phyloP scores from a whole-genome alignment of 352 stramenopile species.

The Aphanomyces stellatus region DNA sequence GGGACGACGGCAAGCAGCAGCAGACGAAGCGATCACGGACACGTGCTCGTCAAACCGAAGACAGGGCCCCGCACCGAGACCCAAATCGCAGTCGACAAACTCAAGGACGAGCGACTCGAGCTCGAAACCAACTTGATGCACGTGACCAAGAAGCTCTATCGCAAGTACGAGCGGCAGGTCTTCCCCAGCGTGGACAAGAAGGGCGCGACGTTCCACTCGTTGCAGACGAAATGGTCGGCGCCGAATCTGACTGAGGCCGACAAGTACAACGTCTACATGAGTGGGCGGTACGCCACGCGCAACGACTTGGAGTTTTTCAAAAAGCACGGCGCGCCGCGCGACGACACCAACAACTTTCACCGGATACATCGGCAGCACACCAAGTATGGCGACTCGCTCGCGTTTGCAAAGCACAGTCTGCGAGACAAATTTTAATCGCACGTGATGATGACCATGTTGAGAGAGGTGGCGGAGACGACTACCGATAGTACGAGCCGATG shows the following conservation, averaged over 20 bases:
- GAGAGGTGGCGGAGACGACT: not conserved
- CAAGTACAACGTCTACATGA: conserved; percentile 46
- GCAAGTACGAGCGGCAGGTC: conserved; percentile 58
- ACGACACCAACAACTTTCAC: conserved; percentile 41
- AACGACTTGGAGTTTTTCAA: conserved; percentile 52
- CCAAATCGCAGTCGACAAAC: not conserved
- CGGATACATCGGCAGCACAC: conserved; percentile 38
- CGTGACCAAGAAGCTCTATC: conserved; percentile 56
- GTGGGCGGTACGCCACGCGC: conserved; percentile 45
- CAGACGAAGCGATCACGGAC: not conserved
- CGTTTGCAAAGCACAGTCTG: conserved; percentile 41
- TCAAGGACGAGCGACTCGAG: conserved; percentile 21
- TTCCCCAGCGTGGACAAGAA: conserved; percentile 28
- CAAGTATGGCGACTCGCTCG: conserved; percentile 65
- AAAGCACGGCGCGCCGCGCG: conserved; percentile 36
- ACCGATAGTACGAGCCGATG: conserved; percentile 63
- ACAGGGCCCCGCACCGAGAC: not conserved
- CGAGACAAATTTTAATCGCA: conserved; percentile 28
- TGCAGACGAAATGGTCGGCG: conserved; percentile 22
- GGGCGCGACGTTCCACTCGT: conserved; percentile 39
- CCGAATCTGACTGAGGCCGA: conserved; percentile 27
- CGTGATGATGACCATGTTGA: too few species aligned
- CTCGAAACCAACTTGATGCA: conserved; percentile 47
- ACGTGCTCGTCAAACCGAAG: not conserved
- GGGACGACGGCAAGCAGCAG: not conserved